Base-by-base conservation (phyloP, 164 flowering plant species). In the Kingdonia uniflora region DNA sequence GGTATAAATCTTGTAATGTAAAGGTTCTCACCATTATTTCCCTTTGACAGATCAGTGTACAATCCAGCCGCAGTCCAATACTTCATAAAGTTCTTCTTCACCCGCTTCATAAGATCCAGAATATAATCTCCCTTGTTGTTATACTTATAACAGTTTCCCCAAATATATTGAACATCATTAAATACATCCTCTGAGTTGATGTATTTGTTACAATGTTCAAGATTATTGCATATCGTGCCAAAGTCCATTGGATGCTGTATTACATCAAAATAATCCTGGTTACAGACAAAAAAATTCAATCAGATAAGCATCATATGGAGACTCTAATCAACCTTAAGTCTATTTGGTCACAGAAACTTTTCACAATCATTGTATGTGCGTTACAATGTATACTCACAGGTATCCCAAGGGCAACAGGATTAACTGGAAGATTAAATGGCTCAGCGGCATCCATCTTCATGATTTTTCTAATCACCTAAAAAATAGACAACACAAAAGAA, bases 361-460 rank as follows among this genome's bases (percentile, higher is more conserved):
- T n/a, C n/a, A 42, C 45, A 15, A 15, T 42, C 45, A 42, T n/a
- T n/a, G n/a, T n/a, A n/a, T n/a, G n/a, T n/a, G n/a, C n/a, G n/a
- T n/a, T n/a, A n/a, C n/a, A n/a, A n/a, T n/a, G n/a, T n/a, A n/a
- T n/a, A n/a, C 45, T 80, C 69, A 94, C 99, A 45, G 99, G 99
- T 56, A 94, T 89, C 61, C 97, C 96, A 38, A 94, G 69, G 55
- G 85, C 97, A 62, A 74, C 71, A 35, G 99, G 97, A 68, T 94
- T 67, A 54, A 94, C 99, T 3, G 99, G 99, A 44, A 56, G 75
- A 72, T 87, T 94, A 64, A 94, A 94, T 23, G 96, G 97, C 52
- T 83, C 95, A 42, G 99, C 95, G 46, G 99, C 97, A 58, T 94
- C 97, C 97, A 89, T 94, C 71, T 89, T 94, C 99, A 94, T 94